phyloP scores from a whole-genome alignment of 495 filamentous ascomycete species.

The Talaromyces ruber region DNA sequence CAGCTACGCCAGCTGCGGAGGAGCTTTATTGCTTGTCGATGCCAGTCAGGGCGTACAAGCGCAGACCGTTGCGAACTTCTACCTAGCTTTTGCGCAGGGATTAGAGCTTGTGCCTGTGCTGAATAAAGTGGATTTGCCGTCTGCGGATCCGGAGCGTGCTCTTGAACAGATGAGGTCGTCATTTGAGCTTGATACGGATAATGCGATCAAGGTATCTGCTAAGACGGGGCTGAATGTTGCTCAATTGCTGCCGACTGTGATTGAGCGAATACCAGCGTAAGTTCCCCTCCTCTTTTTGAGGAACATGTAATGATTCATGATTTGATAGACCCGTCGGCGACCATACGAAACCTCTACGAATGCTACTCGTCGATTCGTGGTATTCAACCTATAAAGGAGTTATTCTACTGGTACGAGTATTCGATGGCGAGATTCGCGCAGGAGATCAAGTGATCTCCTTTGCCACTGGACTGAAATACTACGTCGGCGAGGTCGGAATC shows the following conservation, averaged over 20 bases:
- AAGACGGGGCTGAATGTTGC: slow-evolving; percentile 88
- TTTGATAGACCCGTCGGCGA: slow-evolving; percentile 62
- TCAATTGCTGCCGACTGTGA: slow-evolving; percentile 69
- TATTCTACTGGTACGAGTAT: slow-evolving; percentile 82
- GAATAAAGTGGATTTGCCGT: slow-evolving; percentile 91
- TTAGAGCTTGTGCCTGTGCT: slow-evolving; percentile 81
- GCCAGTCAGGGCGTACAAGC: slow-evolving; percentile 89
- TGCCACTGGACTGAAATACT: slow-evolving; percentile 79
- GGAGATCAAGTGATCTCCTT: slow-evolving; percentile 81
- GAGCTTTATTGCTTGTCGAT: slow-evolving; percentile 87
- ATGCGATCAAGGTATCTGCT: slow-evolving; percentile 80
- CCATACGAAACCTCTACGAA: slow-evolving; percentile 56
- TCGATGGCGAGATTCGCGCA: slow-evolving; percentile 75
- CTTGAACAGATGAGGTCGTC: slow-evolving; percentile 75
- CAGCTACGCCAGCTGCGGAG: slow-evolving; percentile 91
- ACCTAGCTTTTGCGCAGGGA: slow-evolving; percentile 87
- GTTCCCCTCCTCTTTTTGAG: slow-evolving; percentile 10
- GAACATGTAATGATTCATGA: background rate
- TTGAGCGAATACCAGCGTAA: slow-evolving; percentile 71
- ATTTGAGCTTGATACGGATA: slow-evolving; percentile 78
- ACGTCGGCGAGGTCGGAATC: slow-evolving; percentile 92
- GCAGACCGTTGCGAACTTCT: slow-evolving; percentile 96
- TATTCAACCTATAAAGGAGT: slow-evolving; percentile 94
- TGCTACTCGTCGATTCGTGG: slow-evolving; percentile 95
- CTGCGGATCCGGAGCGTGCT: slow-evolving; percentile 75